Conservation (phyloP, 108 stramenopile species). For the Skeletonema grethae region DNA sequence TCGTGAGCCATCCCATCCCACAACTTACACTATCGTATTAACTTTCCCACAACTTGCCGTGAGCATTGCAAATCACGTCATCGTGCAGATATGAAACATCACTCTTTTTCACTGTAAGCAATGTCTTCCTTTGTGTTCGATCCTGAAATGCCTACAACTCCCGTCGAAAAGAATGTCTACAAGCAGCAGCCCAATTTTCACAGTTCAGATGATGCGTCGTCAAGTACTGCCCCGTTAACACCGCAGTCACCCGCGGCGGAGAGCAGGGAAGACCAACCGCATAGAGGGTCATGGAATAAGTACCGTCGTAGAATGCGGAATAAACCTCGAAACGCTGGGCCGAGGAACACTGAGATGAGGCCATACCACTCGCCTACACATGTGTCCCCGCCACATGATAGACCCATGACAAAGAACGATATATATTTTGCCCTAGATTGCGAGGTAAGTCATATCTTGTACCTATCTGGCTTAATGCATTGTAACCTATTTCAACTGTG, state of each 20-base stretch:
- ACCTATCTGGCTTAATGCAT: neutral
- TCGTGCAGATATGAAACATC: neutral
- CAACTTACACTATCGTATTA: no score
- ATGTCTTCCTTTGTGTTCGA: constrained; percentile 2
- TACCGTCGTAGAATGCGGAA: neutral
- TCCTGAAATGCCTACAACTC: constrained; percentile 7
- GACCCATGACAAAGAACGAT: constrained; percentile 81
- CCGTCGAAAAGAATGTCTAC: neutral
- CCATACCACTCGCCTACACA: constrained; percentile 24
- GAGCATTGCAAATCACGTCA: neutral
- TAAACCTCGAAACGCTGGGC: constrained; percentile 1
- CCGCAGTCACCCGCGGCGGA: neutral
- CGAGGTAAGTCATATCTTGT: constrained; percentile 38
- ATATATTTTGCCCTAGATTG: constrained; percentile 78
- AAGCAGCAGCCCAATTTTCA: neutral
- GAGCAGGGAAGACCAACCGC: constrained; percentile 6
- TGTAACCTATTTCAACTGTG: neutral
- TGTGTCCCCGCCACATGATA: constrained; percentile 64
- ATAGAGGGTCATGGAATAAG: neutral
- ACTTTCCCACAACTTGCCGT: no score
- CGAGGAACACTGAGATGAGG: constrained; percentile 19
- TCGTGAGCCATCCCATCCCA: neutral
- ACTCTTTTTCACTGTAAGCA: neutral
- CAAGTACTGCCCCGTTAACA: neutral
- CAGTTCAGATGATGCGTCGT: neutral